Evolutionary conservation across 2,329 filamentous ascomycete genomes (phyloP).

Genomic region (Pseudopyricularia cyperi): DNA sequence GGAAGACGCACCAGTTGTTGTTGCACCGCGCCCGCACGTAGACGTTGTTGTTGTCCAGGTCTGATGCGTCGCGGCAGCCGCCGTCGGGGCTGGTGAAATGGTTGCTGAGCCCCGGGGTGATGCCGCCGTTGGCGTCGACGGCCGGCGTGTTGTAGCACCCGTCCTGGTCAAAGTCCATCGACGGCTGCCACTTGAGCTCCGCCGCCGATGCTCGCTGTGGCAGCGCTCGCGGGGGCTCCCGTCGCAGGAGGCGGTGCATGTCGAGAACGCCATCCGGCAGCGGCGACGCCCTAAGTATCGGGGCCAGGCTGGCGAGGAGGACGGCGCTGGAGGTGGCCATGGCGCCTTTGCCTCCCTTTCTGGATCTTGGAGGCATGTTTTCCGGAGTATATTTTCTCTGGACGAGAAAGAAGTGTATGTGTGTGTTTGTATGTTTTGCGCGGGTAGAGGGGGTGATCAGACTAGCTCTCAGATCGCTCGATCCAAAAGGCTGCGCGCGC

Average conservation of each 20-base stretch:
- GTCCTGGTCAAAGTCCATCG: constrained; percentile 24
- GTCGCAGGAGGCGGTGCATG: not conserved
- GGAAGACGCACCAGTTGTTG: constrained; percentile 27
- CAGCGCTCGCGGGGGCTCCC: constrained; percentile 13
- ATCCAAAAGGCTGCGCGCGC: no score
- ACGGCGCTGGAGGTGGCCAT: not conserved
- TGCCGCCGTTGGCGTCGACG: constrained; percentile 21
- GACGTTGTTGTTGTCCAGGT: constrained; percentile 20
- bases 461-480: no score
- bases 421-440: no score
- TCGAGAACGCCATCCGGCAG: not conserved
- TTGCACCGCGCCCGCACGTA: constrained; percentile 29
- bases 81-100: constrained; percentile 5
- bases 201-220: constrained; percentile 17
- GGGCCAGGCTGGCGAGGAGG: not conserved
- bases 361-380: not conserved
- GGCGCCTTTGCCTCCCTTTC: not conserved
- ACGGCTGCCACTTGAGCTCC: constrained; percentile 17
- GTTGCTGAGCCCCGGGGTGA: constrained; percentile 13
- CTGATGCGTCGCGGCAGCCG: constrained; percentile 12
- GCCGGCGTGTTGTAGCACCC: constrained; percentile 34
- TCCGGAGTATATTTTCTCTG: no score
- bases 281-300: not conserved
- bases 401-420: no score
- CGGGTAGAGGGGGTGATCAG: no score